Conservation (phyloP, 148 eudicot species). For the Selenicereus undatus region DNA sequence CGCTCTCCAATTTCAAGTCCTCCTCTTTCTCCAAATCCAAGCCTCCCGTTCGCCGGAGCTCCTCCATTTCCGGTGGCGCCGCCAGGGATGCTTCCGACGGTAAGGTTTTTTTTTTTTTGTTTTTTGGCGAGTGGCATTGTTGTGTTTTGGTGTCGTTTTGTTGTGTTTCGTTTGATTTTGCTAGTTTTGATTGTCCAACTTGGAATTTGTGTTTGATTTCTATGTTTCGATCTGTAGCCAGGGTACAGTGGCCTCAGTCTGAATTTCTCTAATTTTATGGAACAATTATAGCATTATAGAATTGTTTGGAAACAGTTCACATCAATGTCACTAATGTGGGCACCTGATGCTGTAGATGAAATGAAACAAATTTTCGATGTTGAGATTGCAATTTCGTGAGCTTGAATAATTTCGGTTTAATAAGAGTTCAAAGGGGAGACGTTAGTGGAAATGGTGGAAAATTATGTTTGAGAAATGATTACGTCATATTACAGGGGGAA, state of each 20-base stretch:
- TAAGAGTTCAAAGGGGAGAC: not conserved
- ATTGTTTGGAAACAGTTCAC: not conserved
- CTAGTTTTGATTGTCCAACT: not conserved
- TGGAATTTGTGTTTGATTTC: not conserved
- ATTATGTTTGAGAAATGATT: no score
- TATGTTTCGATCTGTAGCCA: not conserved
- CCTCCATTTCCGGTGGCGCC: constrained; percentile 42
- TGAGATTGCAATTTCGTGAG: no score
- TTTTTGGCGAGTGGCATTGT: not conserved
- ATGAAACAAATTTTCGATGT: no score
- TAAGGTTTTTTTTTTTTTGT: not conserved
- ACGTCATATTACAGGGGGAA: not conserved
- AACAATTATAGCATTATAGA: not conserved
- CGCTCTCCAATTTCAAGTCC: constrained; percentile 41
- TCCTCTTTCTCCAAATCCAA: constrained; percentile 57
- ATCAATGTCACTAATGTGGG: no score
- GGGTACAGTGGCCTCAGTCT: not conserved
- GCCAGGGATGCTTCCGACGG: constrained; percentile 19
- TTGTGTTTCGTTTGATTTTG: not conserved
- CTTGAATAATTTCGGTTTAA: not conserved
- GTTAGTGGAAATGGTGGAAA: not conserved
- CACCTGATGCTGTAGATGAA: not conserved
- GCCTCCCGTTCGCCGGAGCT: constrained; percentile 56
- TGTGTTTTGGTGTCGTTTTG: not conserved
- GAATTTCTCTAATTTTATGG: not conserved